Conservation (phyloP, 2,329 filamentous ascomycete genomes). For the Mariannaea sp. region DNA sequence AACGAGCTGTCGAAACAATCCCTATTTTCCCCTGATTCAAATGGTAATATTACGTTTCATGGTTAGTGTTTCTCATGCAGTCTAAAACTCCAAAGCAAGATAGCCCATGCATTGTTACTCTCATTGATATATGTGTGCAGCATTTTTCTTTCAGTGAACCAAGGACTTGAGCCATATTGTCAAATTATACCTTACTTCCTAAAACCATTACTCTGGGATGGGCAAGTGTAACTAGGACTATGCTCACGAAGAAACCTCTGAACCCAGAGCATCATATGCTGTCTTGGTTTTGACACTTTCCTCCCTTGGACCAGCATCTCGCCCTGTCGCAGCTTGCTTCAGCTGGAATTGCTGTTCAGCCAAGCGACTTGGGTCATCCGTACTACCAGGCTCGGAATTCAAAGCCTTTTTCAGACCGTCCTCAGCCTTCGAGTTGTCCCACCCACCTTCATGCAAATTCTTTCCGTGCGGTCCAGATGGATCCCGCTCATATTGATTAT, state of each 20-base stretch:
- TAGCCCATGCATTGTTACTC: too few species aligned
- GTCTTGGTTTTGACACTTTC: slow-evolving; percentile 33
- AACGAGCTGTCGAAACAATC: too few species aligned
- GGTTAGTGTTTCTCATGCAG: too few species aligned
- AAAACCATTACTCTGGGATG: too few species aligned
- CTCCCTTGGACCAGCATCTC: slow-evolving; percentile 38
- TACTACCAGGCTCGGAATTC: slow-evolving; percentile 50
- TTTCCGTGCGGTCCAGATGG: slow-evolving; percentile 48
- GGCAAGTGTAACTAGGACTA: neutral
- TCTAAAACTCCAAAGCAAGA: too few species aligned
- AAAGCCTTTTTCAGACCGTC: slow-evolving; percentile 48
- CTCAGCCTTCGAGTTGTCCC: slow-evolving; percentile 40
- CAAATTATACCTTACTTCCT: too few species aligned
- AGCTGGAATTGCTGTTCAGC: slow-evolving; percentile 51
- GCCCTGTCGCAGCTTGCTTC: slow-evolving; percentile 27
- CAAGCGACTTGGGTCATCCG: slow-evolving; percentile 52
- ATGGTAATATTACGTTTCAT: too few species aligned
- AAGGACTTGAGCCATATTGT: too few species aligned
- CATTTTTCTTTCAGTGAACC: too few species aligned
- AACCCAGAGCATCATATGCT: slow-evolving; percentile 40
- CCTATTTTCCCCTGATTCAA: too few species aligned
- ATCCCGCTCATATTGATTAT: slow-evolving; percentile 41
- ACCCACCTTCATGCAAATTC: slow-evolving; percentile 46
- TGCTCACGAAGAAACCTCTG: slow-evolving; percentile 36
- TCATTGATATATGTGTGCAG: too few species aligned